phyloP scores from a whole-genome alignment of 2,329 filamentous ascomycete genomes.

The Lecanoromycetidae sp. region DNA sequence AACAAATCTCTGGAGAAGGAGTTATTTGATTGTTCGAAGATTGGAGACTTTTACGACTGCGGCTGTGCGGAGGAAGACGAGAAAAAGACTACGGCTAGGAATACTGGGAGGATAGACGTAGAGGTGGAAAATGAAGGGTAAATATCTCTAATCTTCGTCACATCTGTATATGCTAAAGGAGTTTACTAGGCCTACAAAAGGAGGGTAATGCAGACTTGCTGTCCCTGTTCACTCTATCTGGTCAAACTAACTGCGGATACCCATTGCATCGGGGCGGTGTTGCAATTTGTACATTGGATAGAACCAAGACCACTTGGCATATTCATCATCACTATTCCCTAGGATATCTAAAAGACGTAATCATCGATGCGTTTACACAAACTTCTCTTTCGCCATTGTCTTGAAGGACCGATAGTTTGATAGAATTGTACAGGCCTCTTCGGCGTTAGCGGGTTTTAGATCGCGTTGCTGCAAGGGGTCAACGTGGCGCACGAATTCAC shows the following conservation, averaged over 20 bases:
- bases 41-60: slow-evolving; percentile 56
- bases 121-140: slow-evolving; percentile 11
- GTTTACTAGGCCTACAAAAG: not conserved
- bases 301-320: no score
- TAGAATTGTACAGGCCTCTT: no score
- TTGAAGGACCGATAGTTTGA: no score
- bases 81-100: not conserved
- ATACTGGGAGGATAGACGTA: slow-evolving; percentile 9
- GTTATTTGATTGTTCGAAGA: slow-evolving; percentile 51
- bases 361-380: no score
- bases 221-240: not conserved
- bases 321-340: no score
- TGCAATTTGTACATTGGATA: no score
- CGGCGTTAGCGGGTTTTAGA: no score
- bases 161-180: not conserved
- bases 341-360: no score
- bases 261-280: not conserved
- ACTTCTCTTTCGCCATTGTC: no score
- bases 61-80: slow-evolving; percentile 45
- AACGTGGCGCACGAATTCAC: no score
- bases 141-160: not conserved
- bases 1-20: slow-evolving; percentile 50
- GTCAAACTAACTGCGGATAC: not conserved
- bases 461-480: no score
- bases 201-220: not conserved